Conservation (phyloP, 495 filamentous ascomycete genomes). For the Xylaria sp. region DNA sequence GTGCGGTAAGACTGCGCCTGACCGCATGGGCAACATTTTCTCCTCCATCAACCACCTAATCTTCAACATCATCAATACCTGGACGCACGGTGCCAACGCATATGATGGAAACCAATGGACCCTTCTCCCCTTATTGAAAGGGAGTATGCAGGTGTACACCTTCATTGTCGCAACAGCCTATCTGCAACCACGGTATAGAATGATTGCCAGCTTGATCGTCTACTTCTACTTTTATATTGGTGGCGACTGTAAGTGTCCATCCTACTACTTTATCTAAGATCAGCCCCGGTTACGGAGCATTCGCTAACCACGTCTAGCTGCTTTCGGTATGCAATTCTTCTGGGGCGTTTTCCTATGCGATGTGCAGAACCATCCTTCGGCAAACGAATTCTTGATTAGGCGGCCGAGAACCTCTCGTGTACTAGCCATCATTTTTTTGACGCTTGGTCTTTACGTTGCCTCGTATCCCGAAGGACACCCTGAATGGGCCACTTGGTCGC, state of each 20-base stretch:
- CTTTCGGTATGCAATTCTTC: constrained; percentile 67
- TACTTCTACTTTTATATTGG: constrained; percentile 61
- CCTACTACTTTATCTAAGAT: neutral
- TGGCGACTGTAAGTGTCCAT: constrained; percentile 49
- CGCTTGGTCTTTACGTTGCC: constrained; percentile 61
- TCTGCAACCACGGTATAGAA: constrained; percentile 62
- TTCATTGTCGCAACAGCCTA: constrained; percentile 63
- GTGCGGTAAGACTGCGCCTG: constrained; percentile 62
- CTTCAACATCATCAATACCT: constrained; percentile 59
- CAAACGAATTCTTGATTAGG: constrained; percentile 57
- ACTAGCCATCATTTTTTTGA: constrained; percentile 52
- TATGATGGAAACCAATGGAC: constrained; percentile 75
- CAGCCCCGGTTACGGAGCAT: neutral
- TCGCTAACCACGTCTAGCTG: constrained; percentile 43
- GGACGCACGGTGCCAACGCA: constrained; percentile 63
- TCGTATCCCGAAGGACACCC: constrained; percentile 67
- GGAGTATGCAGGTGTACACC: constrained; percentile 67
- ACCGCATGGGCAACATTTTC: constrained; percentile 46
- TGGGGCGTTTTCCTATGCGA: constrained; percentile 71
- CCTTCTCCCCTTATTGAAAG: constrained; percentile 65
- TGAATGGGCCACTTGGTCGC: constrained; percentile 66
- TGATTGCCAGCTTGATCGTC: constrained; percentile 59
- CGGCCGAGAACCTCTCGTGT: constrained; percentile 55
- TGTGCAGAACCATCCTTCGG: constrained; percentile 59
- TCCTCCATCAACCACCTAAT: constrained; percentile 47